A percentile compares a stretch with the other conserved stretches of the same genome.
phyloP scores from a whole-genome alignment of 108 stramenopile species.

The Poteriospumella lacustris region DNA sequence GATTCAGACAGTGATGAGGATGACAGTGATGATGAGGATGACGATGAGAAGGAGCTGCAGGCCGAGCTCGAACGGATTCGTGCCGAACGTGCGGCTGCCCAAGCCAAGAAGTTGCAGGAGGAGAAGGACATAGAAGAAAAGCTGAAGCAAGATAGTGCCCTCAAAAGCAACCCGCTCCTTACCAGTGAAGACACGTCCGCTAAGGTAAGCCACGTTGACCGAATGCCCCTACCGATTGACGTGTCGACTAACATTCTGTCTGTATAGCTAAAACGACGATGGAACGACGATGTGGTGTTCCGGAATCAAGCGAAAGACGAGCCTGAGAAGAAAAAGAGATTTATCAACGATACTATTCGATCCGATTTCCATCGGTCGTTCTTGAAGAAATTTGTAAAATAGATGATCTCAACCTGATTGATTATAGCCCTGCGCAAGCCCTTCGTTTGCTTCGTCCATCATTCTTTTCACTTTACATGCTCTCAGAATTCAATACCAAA shows the following conservation, averaged over 20 bases:
- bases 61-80: slow-evolving; percentile 79
- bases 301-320: slow-evolving; percentile 84
- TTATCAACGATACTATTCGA: slow-evolving; percentile 93
- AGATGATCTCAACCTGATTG: neutral
- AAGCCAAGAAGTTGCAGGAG: slow-evolving; percentile 66
- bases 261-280: slow-evolving; percentile 65
- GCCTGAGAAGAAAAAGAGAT: slow-evolving; percentile 76
- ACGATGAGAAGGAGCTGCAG: slow-evolving; percentile 80
- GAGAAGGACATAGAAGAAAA: slow-evolving; percentile 64
- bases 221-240: neutral
- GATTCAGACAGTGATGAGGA: slow-evolving; percentile 51
- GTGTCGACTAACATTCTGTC: neutral
- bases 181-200: slow-evolving; percentile 33
- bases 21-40: slow-evolving; percentile 74
- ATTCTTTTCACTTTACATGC: too few species aligned
- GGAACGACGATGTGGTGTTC: slow-evolving; percentile 97
- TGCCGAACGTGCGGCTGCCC: slow-evolving; percentile 68
- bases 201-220: neutral
- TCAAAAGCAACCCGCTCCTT: slow-evolving; percentile 78
- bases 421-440: too few species aligned
- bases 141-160: slow-evolving; percentile 57
- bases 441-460: too few species aligned
- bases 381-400: slow-evolving; percentile 68
- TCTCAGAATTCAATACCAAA: too few species aligned
- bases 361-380: slow-evolving; percentile 94